Evolutionary conservation across 768 basidiomycete genomes (phyloP).

Genomic region (Russula earlei): DNA sequence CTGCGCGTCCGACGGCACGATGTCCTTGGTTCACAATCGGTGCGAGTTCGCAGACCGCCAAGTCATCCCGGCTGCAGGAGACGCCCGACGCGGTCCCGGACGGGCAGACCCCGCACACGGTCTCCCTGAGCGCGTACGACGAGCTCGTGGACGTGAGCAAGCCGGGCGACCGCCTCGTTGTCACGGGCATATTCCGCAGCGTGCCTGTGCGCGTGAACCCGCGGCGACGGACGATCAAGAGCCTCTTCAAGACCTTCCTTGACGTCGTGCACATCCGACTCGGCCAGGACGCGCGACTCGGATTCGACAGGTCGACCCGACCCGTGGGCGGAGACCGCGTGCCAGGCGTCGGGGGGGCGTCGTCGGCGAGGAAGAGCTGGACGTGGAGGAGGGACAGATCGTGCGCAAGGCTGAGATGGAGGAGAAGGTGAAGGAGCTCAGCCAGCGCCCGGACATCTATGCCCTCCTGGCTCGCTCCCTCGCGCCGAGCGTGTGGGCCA

Average conservation of each 20-base stretch:
- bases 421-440: constrained; percentile 62
- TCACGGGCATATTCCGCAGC: constrained; percentile 92
- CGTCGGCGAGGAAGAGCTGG: constrained; percentile 55
- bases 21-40: constrained; percentile 94
- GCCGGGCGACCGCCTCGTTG: constrained; percentile 85
- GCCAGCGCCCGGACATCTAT: constrained; percentile 72
- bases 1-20: constrained; percentile 78
- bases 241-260: constrained; percentile 94
- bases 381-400: constrained; percentile 34
- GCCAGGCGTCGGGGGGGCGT: constrained; percentile 62
- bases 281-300: constrained; percentile 53
- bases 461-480: constrained; percentile 75
- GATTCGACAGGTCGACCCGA: constrained; percentile 72
- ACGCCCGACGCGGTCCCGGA: constrained; percentile 97
- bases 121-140: constrained; percentile 95
- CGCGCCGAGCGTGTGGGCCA: constrained; percentile 93
- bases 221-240: constrained; percentile 82
- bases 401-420: constrained; percentile 62
- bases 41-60: constrained; percentile 95
- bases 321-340: constrained; percentile 57
- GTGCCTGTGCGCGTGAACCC: constrained; percentile 95
- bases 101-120: constrained; percentile 96
- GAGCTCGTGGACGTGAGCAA: constrained; percentile 95
- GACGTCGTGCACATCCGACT: constrained; percentile 90
- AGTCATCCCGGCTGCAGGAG: constrained; percentile 90